Base-by-base conservation (phyloP, 192 early-diverging fungal genomes). In the Rhizophagus clarus region DNA sequence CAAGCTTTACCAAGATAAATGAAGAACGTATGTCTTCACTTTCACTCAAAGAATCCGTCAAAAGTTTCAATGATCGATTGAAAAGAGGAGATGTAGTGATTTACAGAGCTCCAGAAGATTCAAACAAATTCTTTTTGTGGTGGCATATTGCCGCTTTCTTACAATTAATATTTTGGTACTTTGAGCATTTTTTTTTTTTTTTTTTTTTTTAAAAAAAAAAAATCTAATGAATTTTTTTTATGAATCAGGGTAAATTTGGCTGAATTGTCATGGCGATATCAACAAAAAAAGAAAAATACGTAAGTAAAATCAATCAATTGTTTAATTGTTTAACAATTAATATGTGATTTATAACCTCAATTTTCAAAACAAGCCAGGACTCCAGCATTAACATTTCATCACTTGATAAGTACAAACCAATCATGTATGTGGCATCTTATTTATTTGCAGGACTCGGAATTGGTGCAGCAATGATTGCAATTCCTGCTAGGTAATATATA, bases 91-190 rank as follows among this genome's bases (percentile, higher is more conserved):
- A 75, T n/a, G 14, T 60, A 14, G 26, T 75, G 22, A 34, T 75
- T 45, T 75, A 75, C 34, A 75, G 24, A 49, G 51, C 74, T 20
- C 74, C 74, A 2, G 14, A 75, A 32, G 47, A 28, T 14, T 26
- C 74, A 8, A 60, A 75, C 49, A 49, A 28, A 29, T 45, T 60
- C 14, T 45, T 61, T 20, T 28, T 15, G 42, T 28, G 14, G 26
- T 75, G 47, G 47, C 74, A 75, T 28, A 14, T 51, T 75, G 74
- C 60, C 17, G 74, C 47, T 17, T 40, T 60, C 7, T 51, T 75
- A 29, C 74, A 75, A 61, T 75, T 75, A 20, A 75, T 60, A 28
- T 75, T 75, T 75, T 75, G 74, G 74, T 49, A 71, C 22, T 71
- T 17, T 67, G 2, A 67, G 11, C 2, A n/a, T n/a, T n/a, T n/a